phyloP scores from a whole-genome alignment of 1,284 basidiomycete genomes.

The Marasmius tenuissimus region DNA sequence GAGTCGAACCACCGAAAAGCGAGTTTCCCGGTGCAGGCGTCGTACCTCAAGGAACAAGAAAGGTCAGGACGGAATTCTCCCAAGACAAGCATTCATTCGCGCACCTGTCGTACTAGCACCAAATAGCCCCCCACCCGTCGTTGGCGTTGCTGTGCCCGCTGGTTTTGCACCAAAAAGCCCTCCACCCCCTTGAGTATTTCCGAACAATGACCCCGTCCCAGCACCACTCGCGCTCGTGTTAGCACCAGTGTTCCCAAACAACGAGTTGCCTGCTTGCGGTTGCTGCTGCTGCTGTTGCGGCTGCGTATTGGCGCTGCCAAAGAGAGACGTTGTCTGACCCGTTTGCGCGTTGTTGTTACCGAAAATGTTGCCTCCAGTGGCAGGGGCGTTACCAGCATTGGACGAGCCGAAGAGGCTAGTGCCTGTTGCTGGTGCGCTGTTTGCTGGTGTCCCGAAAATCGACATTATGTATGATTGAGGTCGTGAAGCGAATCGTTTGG shows the following conservation, averaged over 20 bases:
- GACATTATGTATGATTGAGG: constrained; percentile 1
- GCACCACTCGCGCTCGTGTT: constrained; percentile 6
- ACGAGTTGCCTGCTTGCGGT: constrained; percentile 12
- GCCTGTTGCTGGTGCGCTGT: neutral
- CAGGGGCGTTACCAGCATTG: neutral
- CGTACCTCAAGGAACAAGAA: constrained; percentile 12
- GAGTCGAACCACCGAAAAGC: constrained; percentile 1
- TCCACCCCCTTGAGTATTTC: constrained; percentile 20
- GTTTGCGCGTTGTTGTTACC: constrained; percentile 2
- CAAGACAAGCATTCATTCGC: neutral
- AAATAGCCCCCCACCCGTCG: constrained; percentile 29
- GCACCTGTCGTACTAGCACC: constrained; percentile 14
- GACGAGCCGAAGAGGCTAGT: constrained; percentile 7
- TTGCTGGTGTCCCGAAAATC: constrained; percentile 2
- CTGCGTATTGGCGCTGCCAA: constrained; percentile 7
- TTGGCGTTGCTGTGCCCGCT: constrained; percentile 18
- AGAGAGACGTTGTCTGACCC: constrained; percentile 3
- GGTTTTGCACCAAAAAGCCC: constrained; percentile 24
- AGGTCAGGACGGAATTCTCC: neutral
- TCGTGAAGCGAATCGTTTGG: neutral
- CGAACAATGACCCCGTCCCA: constrained; percentile 27
- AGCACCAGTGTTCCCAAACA: constrained; percentile 24
- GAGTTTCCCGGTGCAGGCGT: constrained; percentile 11
- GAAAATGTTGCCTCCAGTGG: constrained; percentile 8
- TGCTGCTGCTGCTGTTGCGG: constrained; percentile 1